Evolutionary conservation across 2,329 filamentous ascomycete species (phyloP), one percentile per base, ranked within the genome.

Genomic region (Penicillium sclerotigenum): DNA sequence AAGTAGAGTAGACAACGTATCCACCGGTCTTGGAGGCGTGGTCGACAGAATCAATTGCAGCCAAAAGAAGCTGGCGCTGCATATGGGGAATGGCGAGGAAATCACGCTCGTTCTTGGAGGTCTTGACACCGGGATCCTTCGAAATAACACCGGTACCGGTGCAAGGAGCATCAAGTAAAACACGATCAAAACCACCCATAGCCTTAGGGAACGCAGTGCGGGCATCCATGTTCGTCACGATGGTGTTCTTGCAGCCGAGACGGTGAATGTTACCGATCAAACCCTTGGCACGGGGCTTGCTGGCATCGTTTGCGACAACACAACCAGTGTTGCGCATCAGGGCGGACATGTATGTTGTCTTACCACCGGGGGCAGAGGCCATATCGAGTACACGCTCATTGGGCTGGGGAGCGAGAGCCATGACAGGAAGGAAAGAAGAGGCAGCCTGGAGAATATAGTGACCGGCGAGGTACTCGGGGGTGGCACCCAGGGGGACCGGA

Each of bases 391-490:
- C 83, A 34, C 94, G 86, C 79, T 99, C 93, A 65, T 91, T 83
- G 74, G 96, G 90, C 75, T 97, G 93, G 0, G 94, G 94, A 6
- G 90, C 92, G 13, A 99, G 83, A 10, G 94, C 93, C 91, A 99
- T 97, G 68, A 97, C 94, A 61, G 94, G 94, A 47, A 99, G 82
- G 80, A 99, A 99, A 18, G 92, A 97, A 6, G 90, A 95, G 0
- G 94, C 94, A 0, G 94, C 94, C 79, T 99, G 94, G 13, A 99
- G 83, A 66, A 99, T 97, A 79, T 99, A 99, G 75, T 99, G 91
- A 18, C 94, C 94, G 16, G 93, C 92, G 13, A 99, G 85, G 74
- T 99, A 99, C 76, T 99, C 94, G 10, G 94, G 94, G 0, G 94
- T 99, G 28, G 94, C 94, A 82, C 92, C 92, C 1, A 97, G 83